Conservation (phyloP, 176 grass and related monocot genomes). For the Areca catechu region DNA sequence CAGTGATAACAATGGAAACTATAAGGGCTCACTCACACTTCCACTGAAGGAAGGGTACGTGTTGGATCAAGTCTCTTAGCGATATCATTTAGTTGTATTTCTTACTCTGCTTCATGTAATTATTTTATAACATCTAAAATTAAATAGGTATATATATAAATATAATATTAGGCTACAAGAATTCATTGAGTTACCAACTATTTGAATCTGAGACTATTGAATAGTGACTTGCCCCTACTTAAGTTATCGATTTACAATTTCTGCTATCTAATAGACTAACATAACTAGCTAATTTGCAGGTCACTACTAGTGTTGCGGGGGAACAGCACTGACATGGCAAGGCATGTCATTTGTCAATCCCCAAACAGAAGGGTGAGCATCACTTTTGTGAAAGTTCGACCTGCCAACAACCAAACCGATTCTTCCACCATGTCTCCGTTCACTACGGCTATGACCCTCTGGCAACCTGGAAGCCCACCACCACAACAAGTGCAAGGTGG, state of each 20-base stretch:
- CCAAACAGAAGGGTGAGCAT: slow-evolving; percentile 73
- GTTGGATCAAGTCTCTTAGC: not conserved
- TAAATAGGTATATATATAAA: too few relatives aligned
- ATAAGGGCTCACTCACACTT: slow-evolving; percentile 80
- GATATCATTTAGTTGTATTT: too few relatives aligned
- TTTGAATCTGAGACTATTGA: too few relatives aligned
- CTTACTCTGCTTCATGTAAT: too few relatives aligned
- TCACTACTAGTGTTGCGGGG: slow-evolving; percentile 95
- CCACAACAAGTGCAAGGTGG: slow-evolving; percentile 27
- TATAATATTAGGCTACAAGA: too few relatives aligned
- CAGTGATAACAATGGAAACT: slow-evolving; percentile 90
- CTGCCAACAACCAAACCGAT: slow-evolving; percentile 36
- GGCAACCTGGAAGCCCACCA: slow-evolving; percentile 43
- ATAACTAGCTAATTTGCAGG: slow-evolving; percentile 25
- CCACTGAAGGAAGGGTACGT: slow-evolving; percentile 83
- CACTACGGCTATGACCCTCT: slow-evolving; percentile 60
- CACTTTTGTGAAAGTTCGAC: slow-evolving; percentile 70
- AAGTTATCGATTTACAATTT: too few relatives aligned
- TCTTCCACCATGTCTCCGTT: slow-evolving; percentile 38
- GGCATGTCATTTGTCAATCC: slow-evolving; percentile 82
- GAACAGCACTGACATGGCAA: slow-evolving; percentile 93
- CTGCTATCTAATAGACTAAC: not conserved
- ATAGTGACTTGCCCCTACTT: too few relatives aligned
- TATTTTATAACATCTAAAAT: too few relatives aligned
- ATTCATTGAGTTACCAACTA: too few relatives aligned